A percentile compares a stretch with the other conserved stretches of the same genome.
These are phyloP conservation scores for Lanmaoa pseudosensibilis DNA, from an alignment of 768 basidiomycete species.

Conservation along the genomic window DNA sequence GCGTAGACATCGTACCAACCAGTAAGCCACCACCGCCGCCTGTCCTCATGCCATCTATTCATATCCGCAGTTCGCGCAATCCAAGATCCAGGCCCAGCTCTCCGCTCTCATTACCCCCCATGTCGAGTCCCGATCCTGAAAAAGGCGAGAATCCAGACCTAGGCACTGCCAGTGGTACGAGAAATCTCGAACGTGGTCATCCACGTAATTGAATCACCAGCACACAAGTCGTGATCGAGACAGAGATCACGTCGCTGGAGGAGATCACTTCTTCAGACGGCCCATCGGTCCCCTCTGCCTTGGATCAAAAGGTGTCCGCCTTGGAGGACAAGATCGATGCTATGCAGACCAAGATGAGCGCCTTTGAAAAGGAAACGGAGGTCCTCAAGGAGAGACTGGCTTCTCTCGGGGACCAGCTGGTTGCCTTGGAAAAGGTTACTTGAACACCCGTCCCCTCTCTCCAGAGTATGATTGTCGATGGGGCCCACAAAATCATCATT, in stretches of 20 bases:
- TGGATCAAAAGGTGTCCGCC: neutral
- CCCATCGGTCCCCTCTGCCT: neutral
- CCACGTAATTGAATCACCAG: slow-evolving; percentile 2
- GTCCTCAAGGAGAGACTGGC: slow-evolving; percentile 1
- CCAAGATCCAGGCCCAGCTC: slow-evolving; percentile 6
- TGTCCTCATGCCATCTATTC: neutral
- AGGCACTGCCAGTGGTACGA: neutral
- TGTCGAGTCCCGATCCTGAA: slow-evolving; percentile 2
- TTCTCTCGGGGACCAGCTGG: slow-evolving; percentile 1
- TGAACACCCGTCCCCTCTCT: neutral
- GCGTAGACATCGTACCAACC: neutral
- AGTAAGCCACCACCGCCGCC: neutral
- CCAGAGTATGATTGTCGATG: slow-evolving; percentile 2
- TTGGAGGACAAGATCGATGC: slow-evolving; percentile 1
- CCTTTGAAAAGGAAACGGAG: slow-evolving; percentile 1
- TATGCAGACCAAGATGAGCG: neutral
- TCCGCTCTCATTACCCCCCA: slow-evolving; percentile 18
- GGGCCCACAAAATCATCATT: neutral
- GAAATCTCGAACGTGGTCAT: neutral
- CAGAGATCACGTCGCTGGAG: neutral
- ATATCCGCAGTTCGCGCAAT: neutral
- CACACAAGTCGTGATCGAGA: neutral
- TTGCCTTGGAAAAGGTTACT: slow-evolving; percentile 5
- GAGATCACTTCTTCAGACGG: neutral
- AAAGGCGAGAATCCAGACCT: neutral